Evolutionary conservation across 208 protist species (phyloP).

Genomic region (Wallacemonas collosoma): DNA sequence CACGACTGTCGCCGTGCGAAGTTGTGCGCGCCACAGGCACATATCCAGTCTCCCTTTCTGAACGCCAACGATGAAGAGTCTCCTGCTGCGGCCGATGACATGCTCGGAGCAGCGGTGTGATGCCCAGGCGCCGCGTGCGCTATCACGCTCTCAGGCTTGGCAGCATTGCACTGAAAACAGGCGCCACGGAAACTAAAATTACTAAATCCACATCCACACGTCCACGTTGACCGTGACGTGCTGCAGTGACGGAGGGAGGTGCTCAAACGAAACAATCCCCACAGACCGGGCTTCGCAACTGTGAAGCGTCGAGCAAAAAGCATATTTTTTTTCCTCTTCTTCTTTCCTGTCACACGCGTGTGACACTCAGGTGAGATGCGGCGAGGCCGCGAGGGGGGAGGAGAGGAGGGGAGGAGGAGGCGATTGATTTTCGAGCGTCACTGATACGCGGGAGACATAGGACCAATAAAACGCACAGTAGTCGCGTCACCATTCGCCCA

Average conservation of each 20-base stretch:
- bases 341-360: too few relatives aligned
- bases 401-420: too few relatives aligned
- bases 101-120: too few relatives aligned
- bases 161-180: constrained; percentile 67
- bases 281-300: neutral
- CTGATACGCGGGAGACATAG: neutral
- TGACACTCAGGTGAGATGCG: too few relatives aligned
- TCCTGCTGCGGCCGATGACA: constrained; percentile 8
- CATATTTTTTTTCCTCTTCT: too few relatives aligned
- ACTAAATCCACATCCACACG: constrained; percentile 66
- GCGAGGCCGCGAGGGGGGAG: too few relatives aligned
- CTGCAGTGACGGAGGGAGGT: neutral
- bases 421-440: neutral
- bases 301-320: too few relatives aligned
- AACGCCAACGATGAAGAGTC: constrained; percentile 26
- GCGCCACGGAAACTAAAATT: constrained; percentile 62
- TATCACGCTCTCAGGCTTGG: constrained; percentile 14
- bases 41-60: constrained; percentile 68
- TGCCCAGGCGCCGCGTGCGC: neutral
- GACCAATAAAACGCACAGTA: too few relatives aligned
- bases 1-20: constrained; percentile 54
- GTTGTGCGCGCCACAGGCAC: constrained; percentile 73
- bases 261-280: neutral
- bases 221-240: constrained; percentile 36
- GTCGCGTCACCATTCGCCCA: too few relatives aligned